A percentile compares a stretch with the other conserved stretches of the same genome.
Evolutionary conservation across 768 basidiomycete species (phyloP).

Genomic region (Boletus coccyginus): DNA sequence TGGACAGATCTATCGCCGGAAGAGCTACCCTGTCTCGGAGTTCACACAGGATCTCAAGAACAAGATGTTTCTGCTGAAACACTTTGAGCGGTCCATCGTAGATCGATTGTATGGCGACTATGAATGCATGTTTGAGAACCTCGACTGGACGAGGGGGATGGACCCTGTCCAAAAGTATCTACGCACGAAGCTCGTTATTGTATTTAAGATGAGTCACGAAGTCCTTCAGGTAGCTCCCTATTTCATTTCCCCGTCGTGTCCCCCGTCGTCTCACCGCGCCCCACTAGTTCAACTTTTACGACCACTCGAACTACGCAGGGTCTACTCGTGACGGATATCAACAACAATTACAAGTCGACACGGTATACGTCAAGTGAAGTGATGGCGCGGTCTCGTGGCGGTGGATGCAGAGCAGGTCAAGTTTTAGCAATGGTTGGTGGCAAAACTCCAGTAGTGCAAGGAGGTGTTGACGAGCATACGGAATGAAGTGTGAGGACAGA

Average conservation of each 20-base stretch:
- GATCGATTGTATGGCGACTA: slow-evolving; percentile 83
- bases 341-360: slow-evolving; percentile 79
- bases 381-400: slow-evolving; percentile 42
- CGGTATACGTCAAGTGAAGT: slow-evolving; percentile 71
- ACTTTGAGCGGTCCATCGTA: slow-evolving; percentile 95
- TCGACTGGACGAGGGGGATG: slow-evolving; percentile 74
- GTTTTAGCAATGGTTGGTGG: slow-evolving; percentile 61
- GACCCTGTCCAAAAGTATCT: slow-evolving; percentile 95
- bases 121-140: slow-evolving; percentile 76
- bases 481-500: slow-evolving; percentile 46
- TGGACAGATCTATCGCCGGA: slow-evolving; percentile 68
- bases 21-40: slow-evolving; percentile 62
- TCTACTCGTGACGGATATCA: slow-evolving; percentile 81
- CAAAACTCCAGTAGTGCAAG: slow-evolving; percentile 77
- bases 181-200: slow-evolving; percentile 94
- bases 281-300: slow-evolving; percentile 97
- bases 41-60: slow-evolving; percentile 83
- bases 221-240: slow-evolving; percentile 75
- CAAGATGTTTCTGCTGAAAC: slow-evolving; percentile 90
- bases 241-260: neutral
- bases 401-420: slow-evolving; percentile 56
- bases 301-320: slow-evolving; percentile 92
- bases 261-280: too few relatives aligned
- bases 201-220: slow-evolving; percentile 95
- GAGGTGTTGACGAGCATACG: slow-evolving; percentile 76